phyloP scores from a whole-genome alignment of 345 rosid species.

The Sisymbrium irio region DNA sequence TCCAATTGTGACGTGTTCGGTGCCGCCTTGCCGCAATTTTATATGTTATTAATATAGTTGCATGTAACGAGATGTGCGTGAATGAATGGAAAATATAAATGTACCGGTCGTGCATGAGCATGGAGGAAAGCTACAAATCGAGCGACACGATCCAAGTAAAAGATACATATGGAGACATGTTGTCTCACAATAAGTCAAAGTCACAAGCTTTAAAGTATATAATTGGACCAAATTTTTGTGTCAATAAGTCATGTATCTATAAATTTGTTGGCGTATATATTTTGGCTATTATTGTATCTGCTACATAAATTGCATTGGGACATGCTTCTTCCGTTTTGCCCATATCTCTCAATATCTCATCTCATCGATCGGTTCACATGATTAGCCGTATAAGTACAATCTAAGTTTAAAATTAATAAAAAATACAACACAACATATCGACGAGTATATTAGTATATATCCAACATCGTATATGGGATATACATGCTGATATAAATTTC shows the following conservation, averaged over 20 bases:
- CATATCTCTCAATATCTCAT: constrained; percentile 32
- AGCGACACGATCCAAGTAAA: constrained; percentile 34
- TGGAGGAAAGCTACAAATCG: constrained; percentile 35
- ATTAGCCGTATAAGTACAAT: constrained; percentile 35
- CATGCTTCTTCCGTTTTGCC: constrained; percentile 21
- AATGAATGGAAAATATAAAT: constrained; percentile 10
- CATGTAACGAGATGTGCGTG: background rate
- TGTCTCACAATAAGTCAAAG: constrained; percentile 33
- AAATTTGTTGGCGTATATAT: constrained; percentile 1
- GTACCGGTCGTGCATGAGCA: constrained; percentile 30
- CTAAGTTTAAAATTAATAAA: background rate
- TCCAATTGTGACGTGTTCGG: constrained; percentile 3
- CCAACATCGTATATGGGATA: constrained; percentile 13
- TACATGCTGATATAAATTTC: background rate
- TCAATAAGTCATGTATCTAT: constrained; percentile 10
- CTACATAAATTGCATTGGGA: constrained; percentile 31
- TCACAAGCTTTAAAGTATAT: background rate
- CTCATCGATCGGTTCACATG: constrained; percentile 24
- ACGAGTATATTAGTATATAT: background rate
- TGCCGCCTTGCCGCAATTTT: background rate
- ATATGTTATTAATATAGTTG: background rate
- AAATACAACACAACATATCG: background rate
- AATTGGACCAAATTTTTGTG: constrained; percentile 10
- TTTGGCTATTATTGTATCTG: constrained; percentile 19
- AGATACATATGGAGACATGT: constrained; percentile 23